Base-by-base conservation (phyloP, 257 asterid genomes). In the Nicotiana tomentosiformis region DNA sequence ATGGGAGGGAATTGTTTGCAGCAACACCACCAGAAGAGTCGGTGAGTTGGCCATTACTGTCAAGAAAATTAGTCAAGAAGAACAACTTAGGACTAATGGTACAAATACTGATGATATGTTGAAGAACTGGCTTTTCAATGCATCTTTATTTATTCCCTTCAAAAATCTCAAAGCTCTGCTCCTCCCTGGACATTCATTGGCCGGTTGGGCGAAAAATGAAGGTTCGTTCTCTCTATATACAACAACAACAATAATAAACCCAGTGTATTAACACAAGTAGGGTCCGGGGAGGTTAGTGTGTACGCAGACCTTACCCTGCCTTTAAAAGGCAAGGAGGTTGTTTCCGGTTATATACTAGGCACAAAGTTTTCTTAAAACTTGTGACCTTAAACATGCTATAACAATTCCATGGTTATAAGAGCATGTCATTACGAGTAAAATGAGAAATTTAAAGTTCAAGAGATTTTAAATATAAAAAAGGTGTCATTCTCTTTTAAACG, bases 111-210 rank as follows among this genome's bases (percentile, higher is more conserved):
- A 72, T 20, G 60, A 74, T 49, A 23, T 49, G 0, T 49, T 72
- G 37, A 16, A 0, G 1, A 64, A 79, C 0, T 79, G 82, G 82
- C 82, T 58, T 79, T 79, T 79, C 30, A 79, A 79, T 61, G 82
- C 82, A 61, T 79, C 82, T 61, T 32, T 61, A 5, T 37, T 79
- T 29, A 8, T 61, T 18, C 82, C 82, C 57, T 79, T 79, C 57
- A 61, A 79, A 61, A 37, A 35, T 4, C 74, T 79, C 57, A 61
- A 64, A 17, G 74, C 68, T 20, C 55, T 79, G 62, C 53, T 0
- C 74, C 70, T 79, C n/a, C 26, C 39, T 10, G 55, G 33, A 15
- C 55, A 60, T 79, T 20, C 58, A 23, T 14, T 79, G 18, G 56
- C 37, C 14, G 74, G 74, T 0, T 79, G 82, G 82, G 82, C 10